phyloP scores from a whole-genome alignment of 2,329 filamentous ascomycete genomes.

The Talaromyces sp. region DNA sequence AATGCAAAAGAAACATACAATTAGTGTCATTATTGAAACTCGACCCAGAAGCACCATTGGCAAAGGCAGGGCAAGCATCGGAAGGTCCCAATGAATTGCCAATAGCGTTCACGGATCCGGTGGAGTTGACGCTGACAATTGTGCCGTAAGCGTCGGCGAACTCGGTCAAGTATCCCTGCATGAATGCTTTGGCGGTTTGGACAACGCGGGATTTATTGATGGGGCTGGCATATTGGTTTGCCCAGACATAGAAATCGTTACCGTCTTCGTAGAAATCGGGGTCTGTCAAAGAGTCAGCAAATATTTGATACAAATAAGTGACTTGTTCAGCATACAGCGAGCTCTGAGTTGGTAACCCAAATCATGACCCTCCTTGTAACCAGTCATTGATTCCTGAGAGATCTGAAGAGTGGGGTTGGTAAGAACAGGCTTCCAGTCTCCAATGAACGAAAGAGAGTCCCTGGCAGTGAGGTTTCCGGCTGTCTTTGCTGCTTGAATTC shows the following conservation, averaged over 20 bases:
- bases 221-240: constrained; percentile 61
- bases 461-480: constrained; percentile 49
- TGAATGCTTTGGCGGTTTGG: constrained; percentile 60
- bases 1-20: neutral
- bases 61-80: constrained; percentile 60
- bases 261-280: constrained; percentile 50
- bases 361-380: constrained; percentile 53
- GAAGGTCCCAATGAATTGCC: constrained; percentile 63
- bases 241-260: constrained; percentile 58
- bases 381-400: constrained; percentile 58
- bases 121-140: constrained; percentile 58
- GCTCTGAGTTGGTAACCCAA: constrained; percentile 12
- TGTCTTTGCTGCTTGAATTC: constrained; percentile 45
- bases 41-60: constrained; percentile 43
- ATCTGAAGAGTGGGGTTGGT: constrained; percentile 56
- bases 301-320: no score
- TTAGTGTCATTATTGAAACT: neutral
- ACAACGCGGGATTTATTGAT: constrained; percentile 44
- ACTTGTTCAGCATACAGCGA: neutral
- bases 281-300: constrained; percentile 28
- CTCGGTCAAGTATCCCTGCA: constrained; percentile 58
- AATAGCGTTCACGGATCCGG: constrained; percentile 49
- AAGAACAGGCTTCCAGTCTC: constrained; percentile 57
- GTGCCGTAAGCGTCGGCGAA: constrained; percentile 53
- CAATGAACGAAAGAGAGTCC: constrained; percentile 56